phyloP scores from a whole-genome alignment of 345 rosid species.

The Cardiospermum halicacabum region DNA sequence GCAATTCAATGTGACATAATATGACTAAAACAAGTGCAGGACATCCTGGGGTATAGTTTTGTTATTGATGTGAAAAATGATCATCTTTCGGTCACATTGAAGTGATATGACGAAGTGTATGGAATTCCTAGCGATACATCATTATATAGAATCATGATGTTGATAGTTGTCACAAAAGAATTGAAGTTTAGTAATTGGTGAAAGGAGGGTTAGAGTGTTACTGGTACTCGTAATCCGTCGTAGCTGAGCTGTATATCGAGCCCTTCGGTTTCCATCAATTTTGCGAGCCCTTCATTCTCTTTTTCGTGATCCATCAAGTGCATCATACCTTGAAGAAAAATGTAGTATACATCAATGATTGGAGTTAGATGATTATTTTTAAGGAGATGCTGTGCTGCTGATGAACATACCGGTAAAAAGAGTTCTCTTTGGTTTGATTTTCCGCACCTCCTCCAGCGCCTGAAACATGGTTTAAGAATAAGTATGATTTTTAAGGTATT shows the following conservation, averaged over 20 bases:
- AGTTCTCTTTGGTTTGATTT: slow-evolving; percentile 77
- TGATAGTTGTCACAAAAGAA: not conserved
- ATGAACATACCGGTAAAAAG: slow-evolving; percentile 67
- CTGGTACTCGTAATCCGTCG: slow-evolving; percentile 73
- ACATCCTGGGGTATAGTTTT: no score
- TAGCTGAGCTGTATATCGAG: slow-evolving; percentile 76
- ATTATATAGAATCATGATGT: not conserved
- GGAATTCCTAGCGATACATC: not conserved
- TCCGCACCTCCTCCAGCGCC: slow-evolving; percentile 83
- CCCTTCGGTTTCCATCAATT: slow-evolving; percentile 62
- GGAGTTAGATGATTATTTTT: not conserved
- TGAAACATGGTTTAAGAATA: slow-evolving; percentile 17
- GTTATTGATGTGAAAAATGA: not conserved
- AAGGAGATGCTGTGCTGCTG: not conserved
- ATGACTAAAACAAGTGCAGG: not conserved
- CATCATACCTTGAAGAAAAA: slow-evolving; percentile 65
- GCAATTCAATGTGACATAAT: not conserved
- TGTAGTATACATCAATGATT: not conserved
- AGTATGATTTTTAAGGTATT: not conserved
- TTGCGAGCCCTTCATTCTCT: slow-evolving; percentile 48
- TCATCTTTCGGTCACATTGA: not conserved
- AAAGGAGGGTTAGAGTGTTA: slow-evolving; percentile 38
- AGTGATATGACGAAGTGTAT: not conserved
- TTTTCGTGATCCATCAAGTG: slow-evolving; percentile 92
- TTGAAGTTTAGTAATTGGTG: not conserved